These are phyloP conservation scores for Eragrostis curvula DNA, from an alignment of 176 grass and related monocot genomes.

Conservation along the genomic window DNA sequence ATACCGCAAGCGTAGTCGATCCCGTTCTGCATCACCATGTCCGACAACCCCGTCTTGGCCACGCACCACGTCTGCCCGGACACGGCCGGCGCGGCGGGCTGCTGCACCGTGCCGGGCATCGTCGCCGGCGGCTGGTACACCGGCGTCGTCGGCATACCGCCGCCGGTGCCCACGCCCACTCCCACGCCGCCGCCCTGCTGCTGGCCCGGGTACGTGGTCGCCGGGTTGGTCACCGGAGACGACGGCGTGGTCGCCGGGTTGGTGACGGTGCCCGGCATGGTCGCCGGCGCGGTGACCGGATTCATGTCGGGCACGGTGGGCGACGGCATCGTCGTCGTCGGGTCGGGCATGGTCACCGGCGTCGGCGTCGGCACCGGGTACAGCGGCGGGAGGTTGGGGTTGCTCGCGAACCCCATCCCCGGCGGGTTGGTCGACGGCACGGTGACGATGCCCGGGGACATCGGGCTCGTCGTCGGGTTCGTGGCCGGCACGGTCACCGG, in stretches of 20 bases:
- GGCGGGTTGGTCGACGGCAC: slow-evolving; percentile 54
- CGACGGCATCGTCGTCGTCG: slow-evolving; percentile 48
- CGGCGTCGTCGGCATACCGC: slow-evolving; percentile 41
- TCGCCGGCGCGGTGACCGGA: slow-evolving; percentile 48
- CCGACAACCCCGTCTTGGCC: slow-evolving; percentile 63
- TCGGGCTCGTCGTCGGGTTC: slow-evolving; percentile 57
- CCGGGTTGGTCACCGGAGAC: slow-evolving; percentile 74
- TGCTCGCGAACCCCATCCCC: slow-evolving; percentile 33
- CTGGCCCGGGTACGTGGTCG: slow-evolving; percentile 60
- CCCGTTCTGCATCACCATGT: slow-evolving; percentile 59
- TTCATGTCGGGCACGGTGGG: slow-evolving; percentile 43
- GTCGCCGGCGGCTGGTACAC: slow-evolving; percentile 51
- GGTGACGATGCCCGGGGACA: slow-evolving; percentile 50
- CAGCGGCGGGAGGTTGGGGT: slow-evolving; percentile 54
- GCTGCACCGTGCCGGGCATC: slow-evolving; percentile 52
- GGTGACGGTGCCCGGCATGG: slow-evolving; percentile 42
- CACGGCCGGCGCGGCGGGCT: slow-evolving; percentile 42
- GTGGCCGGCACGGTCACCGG: slow-evolving; percentile 69
- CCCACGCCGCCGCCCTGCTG: slow-evolving; percentile 26
- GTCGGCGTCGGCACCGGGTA: slow-evolving; percentile 48
- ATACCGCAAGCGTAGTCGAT: slow-evolving; percentile 91
- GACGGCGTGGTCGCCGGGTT: slow-evolving; percentile 72
- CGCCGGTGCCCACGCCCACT: neutral
- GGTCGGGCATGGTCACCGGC: slow-evolving; percentile 40
- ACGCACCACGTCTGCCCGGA: slow-evolving; percentile 80